Conservation (phyloP, 257 asterid genomes). For the Fraxinus excelsior region DNA sequence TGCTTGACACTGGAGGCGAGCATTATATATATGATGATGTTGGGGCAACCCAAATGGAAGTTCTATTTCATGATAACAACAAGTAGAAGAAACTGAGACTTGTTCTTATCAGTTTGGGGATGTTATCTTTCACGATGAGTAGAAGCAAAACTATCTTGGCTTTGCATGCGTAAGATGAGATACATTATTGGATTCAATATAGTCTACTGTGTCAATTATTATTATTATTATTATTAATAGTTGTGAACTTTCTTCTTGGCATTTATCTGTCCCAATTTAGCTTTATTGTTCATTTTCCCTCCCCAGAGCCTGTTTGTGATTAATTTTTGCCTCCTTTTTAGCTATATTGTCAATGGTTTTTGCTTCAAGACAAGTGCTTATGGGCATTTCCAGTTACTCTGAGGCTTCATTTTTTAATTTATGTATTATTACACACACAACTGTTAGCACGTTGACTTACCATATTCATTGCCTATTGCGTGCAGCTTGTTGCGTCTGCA, state of each 20-base stretch:
- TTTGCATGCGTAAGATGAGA: not conserved
- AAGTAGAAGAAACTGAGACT: not conserved
- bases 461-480: slow-evolving; percentile 22
- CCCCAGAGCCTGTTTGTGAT: not conserved
- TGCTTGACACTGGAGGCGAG: not conserved
- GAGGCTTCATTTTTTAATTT: not conserved
- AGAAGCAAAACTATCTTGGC: not conserved
- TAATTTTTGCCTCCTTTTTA: not conserved
- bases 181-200: not conserved
- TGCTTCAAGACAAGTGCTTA: not conserved
- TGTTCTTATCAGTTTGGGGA: not conserved
- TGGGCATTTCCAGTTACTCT: not conserved
- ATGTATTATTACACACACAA: not conserved
- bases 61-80: not conserved
- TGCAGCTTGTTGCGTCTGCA: slow-evolving; percentile 95
- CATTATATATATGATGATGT: not conserved
- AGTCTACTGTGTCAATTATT: not conserved
- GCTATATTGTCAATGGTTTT: not conserved
- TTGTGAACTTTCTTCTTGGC: not conserved
- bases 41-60: not conserved
- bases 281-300: not conserved
- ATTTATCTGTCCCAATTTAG: no score
- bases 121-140: not conserved
- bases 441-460: slow-evolving; percentile 25
- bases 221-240: not conserved